A percentile compares a stretch with the other conserved stretches of the same genome.
Conservation (phyloP, 2,329 filamentous ascomycete species). For the Alternaria alternata region DNA sequence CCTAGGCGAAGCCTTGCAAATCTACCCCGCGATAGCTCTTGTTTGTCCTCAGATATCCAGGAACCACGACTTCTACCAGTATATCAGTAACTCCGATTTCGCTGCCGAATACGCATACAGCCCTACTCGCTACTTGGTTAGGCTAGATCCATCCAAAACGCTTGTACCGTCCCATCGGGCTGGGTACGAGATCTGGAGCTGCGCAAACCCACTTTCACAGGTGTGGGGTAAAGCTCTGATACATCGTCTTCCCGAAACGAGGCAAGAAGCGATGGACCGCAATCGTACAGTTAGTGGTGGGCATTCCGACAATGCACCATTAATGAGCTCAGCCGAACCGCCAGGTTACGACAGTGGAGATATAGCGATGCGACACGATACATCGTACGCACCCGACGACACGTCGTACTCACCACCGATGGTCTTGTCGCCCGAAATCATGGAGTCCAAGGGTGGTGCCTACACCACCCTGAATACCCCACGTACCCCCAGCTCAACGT, state of each 20-base stretch:
- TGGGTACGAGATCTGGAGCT: background rate
- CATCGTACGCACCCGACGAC: slow-evolving; percentile 23
- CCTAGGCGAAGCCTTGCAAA: background rate
- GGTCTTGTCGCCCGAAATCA: slow-evolving; percentile 21
- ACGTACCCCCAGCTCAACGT: slow-evolving; percentile 20
- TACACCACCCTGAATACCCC: slow-evolving; percentile 23
- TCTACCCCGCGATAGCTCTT: background rate
- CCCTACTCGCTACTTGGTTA: background rate
- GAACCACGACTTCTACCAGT: background rate
- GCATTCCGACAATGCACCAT: slow-evolving; percentile 18
- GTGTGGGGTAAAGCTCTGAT: background rate
- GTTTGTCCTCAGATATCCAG: background rate
- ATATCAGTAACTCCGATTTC: background rate
- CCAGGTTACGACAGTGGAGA: slow-evolving; percentile 29
- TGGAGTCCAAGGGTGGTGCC: slow-evolving; percentile 24
- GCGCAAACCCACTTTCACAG: background rate
- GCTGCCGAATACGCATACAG: background rate
- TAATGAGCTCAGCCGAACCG: slow-evolving; percentile 23
- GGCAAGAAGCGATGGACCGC: slow-evolving; percentile 13
- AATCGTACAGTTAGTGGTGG: slow-evolving; percentile 7
- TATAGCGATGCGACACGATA: slow-evolving; percentile 32
- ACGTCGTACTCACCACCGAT: slow-evolving; percentile 24
- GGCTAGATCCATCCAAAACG: background rate
- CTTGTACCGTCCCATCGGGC: background rate
- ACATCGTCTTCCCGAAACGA: background rate